Conservation (phyloP, 164 flowering plant species). For the Vitis rotundifolia region DNA sequence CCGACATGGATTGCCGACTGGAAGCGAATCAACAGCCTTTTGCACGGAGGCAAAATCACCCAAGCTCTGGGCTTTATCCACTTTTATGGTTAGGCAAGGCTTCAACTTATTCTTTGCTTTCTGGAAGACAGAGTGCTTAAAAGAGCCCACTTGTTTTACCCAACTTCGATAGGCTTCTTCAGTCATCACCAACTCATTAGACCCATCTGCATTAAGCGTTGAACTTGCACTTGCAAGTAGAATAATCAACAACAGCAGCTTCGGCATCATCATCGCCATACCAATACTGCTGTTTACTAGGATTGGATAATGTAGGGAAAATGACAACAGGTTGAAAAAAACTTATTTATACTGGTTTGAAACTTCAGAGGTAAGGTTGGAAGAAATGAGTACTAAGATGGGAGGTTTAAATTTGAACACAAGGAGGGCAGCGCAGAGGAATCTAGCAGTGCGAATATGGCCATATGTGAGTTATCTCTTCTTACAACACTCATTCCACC, state of each 20-base stretch:
- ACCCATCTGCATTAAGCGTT: slow-evolving; percentile 7
- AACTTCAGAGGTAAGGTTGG: not conserved
- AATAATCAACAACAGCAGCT: slow-evolving; percentile 19
- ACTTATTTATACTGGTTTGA: no score
- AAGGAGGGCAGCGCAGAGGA: slow-evolving; percentile 12
- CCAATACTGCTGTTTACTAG: no score
- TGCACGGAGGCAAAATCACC: slow-evolving; percentile 43
- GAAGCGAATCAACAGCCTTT: slow-evolving; percentile 54
- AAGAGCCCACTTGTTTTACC: slow-evolving; percentile 33
- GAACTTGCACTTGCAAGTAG: slow-evolving; percentile 15
- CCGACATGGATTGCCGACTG: slow-evolving; percentile 34
- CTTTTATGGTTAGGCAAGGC: slow-evolving; percentile 44
- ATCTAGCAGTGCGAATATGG: slow-evolving; percentile 8
- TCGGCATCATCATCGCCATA: slow-evolving; percentile 11
- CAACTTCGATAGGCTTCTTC: slow-evolving; percentile 39
- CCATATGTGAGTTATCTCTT: slow-evolving; percentile 3
- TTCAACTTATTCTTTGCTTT: slow-evolving; percentile 36
- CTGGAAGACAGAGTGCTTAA: slow-evolving; percentile 36
- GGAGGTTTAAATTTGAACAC: not conserved
- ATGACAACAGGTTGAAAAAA: no score
- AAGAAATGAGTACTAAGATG: not conserved
- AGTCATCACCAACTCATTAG: slow-evolving; percentile 14
- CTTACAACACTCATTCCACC: not conserved
- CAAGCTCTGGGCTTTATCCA: slow-evolving; percentile 24
- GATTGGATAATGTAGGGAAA: no score